Base-by-base conservation (phyloP, 1,284 basidiomycete species). In the Sphagnurus paluster region DNA sequence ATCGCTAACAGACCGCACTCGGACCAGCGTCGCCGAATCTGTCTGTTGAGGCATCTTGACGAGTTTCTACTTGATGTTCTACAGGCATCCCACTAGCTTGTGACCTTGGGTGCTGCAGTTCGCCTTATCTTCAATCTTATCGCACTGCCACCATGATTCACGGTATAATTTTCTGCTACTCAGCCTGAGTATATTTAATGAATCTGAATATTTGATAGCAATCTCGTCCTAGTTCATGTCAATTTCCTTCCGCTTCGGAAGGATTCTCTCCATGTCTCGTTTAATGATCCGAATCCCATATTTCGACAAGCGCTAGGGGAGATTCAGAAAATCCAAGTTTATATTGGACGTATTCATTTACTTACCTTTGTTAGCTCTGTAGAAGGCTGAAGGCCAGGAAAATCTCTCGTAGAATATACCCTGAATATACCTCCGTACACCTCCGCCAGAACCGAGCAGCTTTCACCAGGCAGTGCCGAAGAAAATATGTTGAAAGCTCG, bases 381-480 rank as follows among this genome's bases (percentile, higher is more conserved):
- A 0, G 87, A 88, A 4, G 81, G 74, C 13, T 72, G 74, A 10
- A 90, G 63, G 0, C 86, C 85, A 0, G 87, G 87, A 59, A 90
- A 90, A 58, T 85, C 83, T 56, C 88, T 90, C 0, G 87, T 88
- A 19, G 85, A 85, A 56, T 85, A 89, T 0, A 90, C 77, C 20
- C 74, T 76, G 63, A 90, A 90, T 1, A 69, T 55, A 0, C 80
- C 81, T 6, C 87, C 85, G 46, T 77, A 83, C 53, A 79, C 79
- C 58, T 87, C 84, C 2, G 84, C 80, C 54, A 84, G 77, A 13
- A 88, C 73, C 3, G 46, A 44, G 70, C 72, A 25, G 76, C 59
- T 40, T 78, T 35, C 44, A 69, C 72, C 70, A 46, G 45, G 39
- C 19, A 41, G 16, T 25, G 49, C 16, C 46, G 57, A 28, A 41